phyloP scores from a whole-genome alignment of 2,329 filamentous ascomycete species.

The Arthrobotrys entomopaga region DNA sequence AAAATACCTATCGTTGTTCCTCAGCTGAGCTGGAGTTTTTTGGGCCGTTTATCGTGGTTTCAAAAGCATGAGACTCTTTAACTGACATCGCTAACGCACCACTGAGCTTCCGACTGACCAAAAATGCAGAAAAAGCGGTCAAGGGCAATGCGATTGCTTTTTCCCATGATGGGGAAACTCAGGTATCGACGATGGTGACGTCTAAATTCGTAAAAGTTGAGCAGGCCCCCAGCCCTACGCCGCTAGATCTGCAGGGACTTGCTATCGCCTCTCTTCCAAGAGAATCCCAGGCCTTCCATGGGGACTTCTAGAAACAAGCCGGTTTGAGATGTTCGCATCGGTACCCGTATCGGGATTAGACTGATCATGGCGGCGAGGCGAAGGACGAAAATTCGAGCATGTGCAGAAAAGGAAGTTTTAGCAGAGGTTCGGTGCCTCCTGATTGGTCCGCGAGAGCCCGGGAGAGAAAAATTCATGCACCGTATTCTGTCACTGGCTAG shows the following conservation, averaged over 20 bases:
- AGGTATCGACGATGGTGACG: background rate
- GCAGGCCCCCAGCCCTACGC: constrained; percentile 12
- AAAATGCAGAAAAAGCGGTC: background rate
- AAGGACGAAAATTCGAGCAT: constrained; percentile 10
- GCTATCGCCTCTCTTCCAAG: constrained; percentile 1
- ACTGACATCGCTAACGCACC: background rate
- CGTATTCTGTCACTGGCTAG: background rate
- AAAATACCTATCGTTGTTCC: too few species aligned
- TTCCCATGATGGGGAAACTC: too few species aligned
- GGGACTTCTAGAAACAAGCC: constrained; percentile 37
- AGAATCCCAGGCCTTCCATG: constrained; percentile 14
- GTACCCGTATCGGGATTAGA: constrained; percentile 37
- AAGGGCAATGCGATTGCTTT: too few species aligned
- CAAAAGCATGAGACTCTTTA: background rate
- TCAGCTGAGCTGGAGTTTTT: too few species aligned
- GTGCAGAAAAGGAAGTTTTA: constrained; percentile 28
- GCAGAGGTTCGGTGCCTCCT: constrained; percentile 14
- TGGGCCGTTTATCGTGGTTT: too few species aligned
- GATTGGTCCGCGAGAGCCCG: constrained; percentile 24
- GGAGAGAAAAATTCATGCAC: background rate
- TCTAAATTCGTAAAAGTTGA: constrained; percentile 11
- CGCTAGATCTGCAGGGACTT: constrained; percentile 54
- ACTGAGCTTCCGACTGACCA: background rate
- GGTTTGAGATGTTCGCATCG: constrained; percentile 42
- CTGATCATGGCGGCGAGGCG: constrained; percentile 6